A percentile compares a stretch with the other conserved stretches of the same genome.
Conservation (phyloP, 345 rosid species). For the Odontarrhena argentea region DNA sequence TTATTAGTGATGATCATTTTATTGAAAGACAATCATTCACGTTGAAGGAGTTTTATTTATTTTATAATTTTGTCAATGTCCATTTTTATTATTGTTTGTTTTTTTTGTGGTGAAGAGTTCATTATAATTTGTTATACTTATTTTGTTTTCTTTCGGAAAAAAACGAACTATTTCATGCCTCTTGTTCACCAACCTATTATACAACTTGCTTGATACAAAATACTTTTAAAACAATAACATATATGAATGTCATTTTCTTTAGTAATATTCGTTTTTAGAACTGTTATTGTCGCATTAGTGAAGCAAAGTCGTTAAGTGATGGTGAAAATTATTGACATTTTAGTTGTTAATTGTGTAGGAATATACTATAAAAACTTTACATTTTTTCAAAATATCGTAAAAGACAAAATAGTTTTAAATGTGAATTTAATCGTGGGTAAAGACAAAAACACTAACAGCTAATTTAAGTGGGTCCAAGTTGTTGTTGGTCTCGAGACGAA, state of each 20-base stretch:
- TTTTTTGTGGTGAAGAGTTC: not conserved
- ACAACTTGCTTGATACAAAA: slow-evolving; percentile 17
- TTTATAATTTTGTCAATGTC: too few relatives aligned
- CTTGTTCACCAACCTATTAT: slow-evolving; percentile 10
- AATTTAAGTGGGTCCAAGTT: slow-evolving; percentile 12
- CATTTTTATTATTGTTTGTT: too few relatives aligned
- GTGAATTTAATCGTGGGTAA: slow-evolving; percentile 12
- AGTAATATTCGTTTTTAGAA: not conserved
- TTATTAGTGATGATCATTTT: not conserved
- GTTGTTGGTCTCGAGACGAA: slow-evolving; percentile 38
- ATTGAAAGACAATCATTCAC: slow-evolving; percentile 19
- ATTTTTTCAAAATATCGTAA: not conserved
- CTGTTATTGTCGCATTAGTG: slow-evolving; percentile 8
- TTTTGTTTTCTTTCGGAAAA: not conserved
- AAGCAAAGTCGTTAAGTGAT: not conserved
- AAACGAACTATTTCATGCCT: slow-evolving; percentile 12
- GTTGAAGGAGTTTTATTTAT: not conserved
- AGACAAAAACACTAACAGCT: slow-evolving; percentile 25
- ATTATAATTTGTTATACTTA: not conserved
- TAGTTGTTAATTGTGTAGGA: too few relatives aligned
- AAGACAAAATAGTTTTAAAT: not conserved
- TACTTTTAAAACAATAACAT: not conserved
- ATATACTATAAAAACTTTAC: too few relatives aligned
- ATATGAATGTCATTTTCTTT: slow-evolving; percentile 6
- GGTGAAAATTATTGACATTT: too few relatives aligned